phyloP scores from a whole-genome alignment of 306 rosid species.

The Abrus precatorius region DNA sequence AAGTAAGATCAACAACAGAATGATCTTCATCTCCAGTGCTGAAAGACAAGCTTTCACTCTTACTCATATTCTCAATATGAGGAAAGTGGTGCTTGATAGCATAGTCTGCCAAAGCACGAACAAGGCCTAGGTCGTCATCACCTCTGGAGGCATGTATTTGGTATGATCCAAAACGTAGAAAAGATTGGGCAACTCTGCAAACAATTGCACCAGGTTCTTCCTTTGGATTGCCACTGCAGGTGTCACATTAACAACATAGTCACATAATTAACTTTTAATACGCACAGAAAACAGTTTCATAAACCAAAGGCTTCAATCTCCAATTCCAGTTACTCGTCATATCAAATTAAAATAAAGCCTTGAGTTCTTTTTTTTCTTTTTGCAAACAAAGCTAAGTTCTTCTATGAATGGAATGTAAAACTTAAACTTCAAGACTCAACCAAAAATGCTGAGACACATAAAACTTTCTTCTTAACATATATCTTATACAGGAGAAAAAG shows the following conservation, averaged over 20 bases:
- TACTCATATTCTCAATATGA: slow-evolving; percentile 85
- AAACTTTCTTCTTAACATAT: not conserved
- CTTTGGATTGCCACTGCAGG: slow-evolving; percentile 88
- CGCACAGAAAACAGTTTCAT: not conserved
- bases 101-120: slow-evolving; percentile 87
- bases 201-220: slow-evolving; percentile 98
- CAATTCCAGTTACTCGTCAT: slow-evolving; percentile 24
- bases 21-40: slow-evolving; percentile 78
- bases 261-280: slow-evolving; percentile 24
- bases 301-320: slow-evolving; percentile 29
- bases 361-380: not conserved
- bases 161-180: slow-evolving; percentile 96
- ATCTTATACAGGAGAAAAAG: slow-evolving; percentile 17
- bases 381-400: slow-evolving; percentile 5
- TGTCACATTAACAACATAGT: slow-evolving; percentile 40
- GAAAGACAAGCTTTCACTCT: slow-evolving; percentile 88
- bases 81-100: slow-evolving; percentile 90
- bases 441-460: slow-evolving; percentile 1
- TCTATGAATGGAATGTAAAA: slow-evolving; percentile 9
- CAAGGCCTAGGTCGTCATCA: slow-evolving; percentile 77
- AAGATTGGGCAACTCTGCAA: slow-evolving; percentile 91
- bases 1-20: slow-evolving; percentile 92
- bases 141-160: slow-evolving; percentile 92
- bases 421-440: not conserved
- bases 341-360: slow-evolving; percentile 15